Evolutionary conservation across 352 stramenopile species (phyloP).

Genomic region (Porosira glacialis): DNA sequence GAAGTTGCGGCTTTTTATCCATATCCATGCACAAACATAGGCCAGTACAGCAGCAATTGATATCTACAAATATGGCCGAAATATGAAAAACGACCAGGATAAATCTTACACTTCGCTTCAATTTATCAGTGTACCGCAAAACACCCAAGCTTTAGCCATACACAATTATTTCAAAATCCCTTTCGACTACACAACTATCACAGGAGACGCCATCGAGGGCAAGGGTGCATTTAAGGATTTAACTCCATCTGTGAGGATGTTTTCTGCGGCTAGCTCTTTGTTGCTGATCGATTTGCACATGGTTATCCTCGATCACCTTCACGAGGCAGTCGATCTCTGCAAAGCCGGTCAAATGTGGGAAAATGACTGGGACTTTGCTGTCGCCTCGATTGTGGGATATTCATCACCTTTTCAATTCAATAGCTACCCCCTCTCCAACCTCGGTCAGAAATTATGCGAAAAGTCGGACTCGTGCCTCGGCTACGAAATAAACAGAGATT

Average conservation of each 20-base stretch:
- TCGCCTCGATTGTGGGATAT: constrained; percentile 38
- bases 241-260: constrained; percentile 27
- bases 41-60: constrained; percentile 60
- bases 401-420: constrained; percentile 28
- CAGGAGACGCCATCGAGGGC: constrained; percentile 33
- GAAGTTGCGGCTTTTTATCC: constrained; percentile 5
- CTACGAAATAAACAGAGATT: constrained; percentile 34
- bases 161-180: constrained; percentile 22
- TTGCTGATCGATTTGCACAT: constrained; percentile 57
- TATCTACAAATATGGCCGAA: constrained; percentile 74
- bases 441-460: constrained; percentile 66
- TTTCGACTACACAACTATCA: constrained; percentile 21
- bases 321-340: neutral
- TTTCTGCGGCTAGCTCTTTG: constrained; percentile 45
- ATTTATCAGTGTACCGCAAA: constrained; percentile 16
- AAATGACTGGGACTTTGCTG: constrained; percentile 42
- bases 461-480: constrained; percentile 64
- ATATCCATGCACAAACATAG: constrained; percentile 3
- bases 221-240: constrained; percentile 32
- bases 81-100: constrained; percentile 34
- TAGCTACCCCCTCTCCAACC: constrained; percentile 58
- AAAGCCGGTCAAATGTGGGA: neutral
- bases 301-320: constrained; percentile 43
- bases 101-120: constrained; percentile 38
- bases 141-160: constrained; percentile 12